Percentiles rank a stretch among this genome's conserved stretches.
Evolutionary conservation across 2,329 filamentous ascomycete genomes (phyloP).

Genomic region (Harringtonia aguacate): DNA sequence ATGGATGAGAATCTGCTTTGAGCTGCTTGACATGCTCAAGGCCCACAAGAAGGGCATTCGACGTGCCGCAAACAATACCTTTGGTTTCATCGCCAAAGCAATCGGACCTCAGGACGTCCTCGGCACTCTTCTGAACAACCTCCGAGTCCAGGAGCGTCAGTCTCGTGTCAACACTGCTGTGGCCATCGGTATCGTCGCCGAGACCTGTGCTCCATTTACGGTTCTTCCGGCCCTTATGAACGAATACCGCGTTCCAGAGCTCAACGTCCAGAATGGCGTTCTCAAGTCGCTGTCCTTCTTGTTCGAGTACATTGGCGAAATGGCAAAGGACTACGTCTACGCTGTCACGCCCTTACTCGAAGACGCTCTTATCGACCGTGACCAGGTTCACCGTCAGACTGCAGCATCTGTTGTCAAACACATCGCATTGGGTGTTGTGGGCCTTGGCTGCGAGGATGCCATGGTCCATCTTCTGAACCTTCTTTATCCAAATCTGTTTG

Average conservation of each 20-base stretch:
- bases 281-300: constrained; percentile 94
- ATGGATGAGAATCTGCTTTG: constrained; percentile 99
- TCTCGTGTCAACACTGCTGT: constrained; percentile 97
- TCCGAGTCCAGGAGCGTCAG: constrained; percentile 94
- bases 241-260: constrained; percentile 94
- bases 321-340: constrained; percentile 99
- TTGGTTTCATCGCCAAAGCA: constrained; percentile 98
- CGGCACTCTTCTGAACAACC: constrained; percentile 89
- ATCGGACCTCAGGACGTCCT: constrained; percentile 97
- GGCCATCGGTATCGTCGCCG: constrained; percentile 94
- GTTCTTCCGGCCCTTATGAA: constrained; percentile 99
- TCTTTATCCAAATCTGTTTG: constrained; percentile 92
- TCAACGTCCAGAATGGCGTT: constrained; percentile 98
- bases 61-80: constrained; percentile 97
- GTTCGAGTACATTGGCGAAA: constrained; percentile 98
- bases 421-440: constrained; percentile 93
- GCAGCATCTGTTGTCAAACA: constrained; percentile 96
- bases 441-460: constrained; percentile 92
- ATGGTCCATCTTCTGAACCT: constrained; percentile 97
- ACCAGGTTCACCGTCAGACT: constrained; percentile 96
- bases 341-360: constrained; percentile 92
- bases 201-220: constrained; percentile 96
- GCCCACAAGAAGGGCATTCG: constrained; percentile 99
- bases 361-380: constrained; percentile 92
- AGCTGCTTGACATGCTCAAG: constrained; percentile 97